phyloP scores from a whole-genome alignment of 768 basidiomycete species.

The Phlebiopsis flavidoalba region DNA sequence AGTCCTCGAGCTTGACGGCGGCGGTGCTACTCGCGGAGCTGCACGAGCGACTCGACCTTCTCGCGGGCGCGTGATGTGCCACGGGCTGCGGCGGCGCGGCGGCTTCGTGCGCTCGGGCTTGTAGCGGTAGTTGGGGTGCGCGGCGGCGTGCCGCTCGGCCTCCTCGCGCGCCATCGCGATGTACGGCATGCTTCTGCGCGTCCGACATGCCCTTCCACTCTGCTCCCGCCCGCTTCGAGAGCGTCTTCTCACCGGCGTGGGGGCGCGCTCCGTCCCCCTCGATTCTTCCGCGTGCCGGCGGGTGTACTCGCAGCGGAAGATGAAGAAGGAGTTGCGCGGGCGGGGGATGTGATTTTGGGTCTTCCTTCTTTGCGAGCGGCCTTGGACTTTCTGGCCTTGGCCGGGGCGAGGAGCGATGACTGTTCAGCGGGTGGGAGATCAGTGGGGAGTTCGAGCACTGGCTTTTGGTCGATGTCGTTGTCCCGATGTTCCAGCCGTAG shows the following conservation, averaged over 20 bases:
- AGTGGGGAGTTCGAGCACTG: not conserved
- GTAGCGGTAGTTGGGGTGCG: constrained; percentile 62
- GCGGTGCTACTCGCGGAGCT: constrained; percentile 7
- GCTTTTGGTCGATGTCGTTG: not conserved
- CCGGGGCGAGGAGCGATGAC: not conserved
- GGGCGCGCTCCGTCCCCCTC: constrained; percentile 10
- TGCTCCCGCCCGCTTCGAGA: constrained; percentile 74
- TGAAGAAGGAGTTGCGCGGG: constrained; percentile 67
- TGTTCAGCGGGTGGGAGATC: not conserved
- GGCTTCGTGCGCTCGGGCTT: constrained; percentile 33
- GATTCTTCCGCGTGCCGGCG: constrained; percentile 35
- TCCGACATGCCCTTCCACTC: constrained; percentile 61
- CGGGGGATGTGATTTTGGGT: constrained; percentile 59
- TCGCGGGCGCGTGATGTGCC: constrained; percentile 20
- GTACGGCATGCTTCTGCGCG: constrained; percentile 45
- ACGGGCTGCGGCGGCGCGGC: constrained; percentile 10
- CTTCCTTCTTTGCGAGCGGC: constrained; percentile 24
- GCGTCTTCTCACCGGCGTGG: constrained; percentile 40
- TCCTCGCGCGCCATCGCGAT: constrained; percentile 49
- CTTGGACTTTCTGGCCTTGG: not conserved
- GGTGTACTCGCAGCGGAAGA: constrained; percentile 66
- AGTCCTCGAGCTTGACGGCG: not conserved
- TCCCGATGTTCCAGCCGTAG: not conserved
- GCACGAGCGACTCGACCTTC: constrained; percentile 21
- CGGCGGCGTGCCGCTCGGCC: constrained; percentile 47